phyloP scores from a whole-genome alignment of 164 flowering plant species.

The Magnolia changhungtana region DNA sequence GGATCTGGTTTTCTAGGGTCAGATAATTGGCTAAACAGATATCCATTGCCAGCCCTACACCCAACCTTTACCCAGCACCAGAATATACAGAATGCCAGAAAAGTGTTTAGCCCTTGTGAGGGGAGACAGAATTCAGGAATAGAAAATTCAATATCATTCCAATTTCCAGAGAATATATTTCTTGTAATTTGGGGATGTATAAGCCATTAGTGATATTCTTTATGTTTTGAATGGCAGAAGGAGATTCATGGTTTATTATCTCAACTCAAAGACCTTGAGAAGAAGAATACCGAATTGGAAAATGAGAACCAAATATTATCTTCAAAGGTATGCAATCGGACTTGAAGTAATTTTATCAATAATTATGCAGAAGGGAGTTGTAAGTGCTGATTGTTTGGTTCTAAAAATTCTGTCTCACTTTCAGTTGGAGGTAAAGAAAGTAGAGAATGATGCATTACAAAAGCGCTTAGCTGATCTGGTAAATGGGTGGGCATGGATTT shows the following conservation, averaged over 20 bases:
- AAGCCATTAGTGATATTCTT: neutral
- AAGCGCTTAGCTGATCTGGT: constrained; percentile 77
- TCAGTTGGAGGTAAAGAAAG: constrained; percentile 64
- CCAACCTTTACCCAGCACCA: no score
- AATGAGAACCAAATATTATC: constrained; percentile 50
- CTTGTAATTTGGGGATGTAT: neutral
- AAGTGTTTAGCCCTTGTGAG: no score
- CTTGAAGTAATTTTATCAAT: neutral
- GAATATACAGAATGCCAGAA: no score
- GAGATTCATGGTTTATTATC: constrained; percentile 67
- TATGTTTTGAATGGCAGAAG: constrained; percentile 28
- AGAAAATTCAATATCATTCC: no score
- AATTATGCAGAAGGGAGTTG: constrained; percentile 2
- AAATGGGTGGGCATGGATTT: constrained; percentile 11
- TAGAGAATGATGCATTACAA: constrained; percentile 48
- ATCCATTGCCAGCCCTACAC: no score
- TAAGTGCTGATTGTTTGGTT: neutral
- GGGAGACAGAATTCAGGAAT: no score
- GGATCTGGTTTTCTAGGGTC: no score
- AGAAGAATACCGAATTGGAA: constrained; percentile 58
- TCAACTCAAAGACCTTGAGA: constrained; percentile 59
- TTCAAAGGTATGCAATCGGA: constrained; percentile 41
- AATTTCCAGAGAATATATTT: neutral
- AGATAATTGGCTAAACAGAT: neutral
- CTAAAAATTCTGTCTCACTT: constrained; percentile 8